Conservation (phyloP, 1,139 yeast species). For the Eremothecium cymbalariae region DNA sequence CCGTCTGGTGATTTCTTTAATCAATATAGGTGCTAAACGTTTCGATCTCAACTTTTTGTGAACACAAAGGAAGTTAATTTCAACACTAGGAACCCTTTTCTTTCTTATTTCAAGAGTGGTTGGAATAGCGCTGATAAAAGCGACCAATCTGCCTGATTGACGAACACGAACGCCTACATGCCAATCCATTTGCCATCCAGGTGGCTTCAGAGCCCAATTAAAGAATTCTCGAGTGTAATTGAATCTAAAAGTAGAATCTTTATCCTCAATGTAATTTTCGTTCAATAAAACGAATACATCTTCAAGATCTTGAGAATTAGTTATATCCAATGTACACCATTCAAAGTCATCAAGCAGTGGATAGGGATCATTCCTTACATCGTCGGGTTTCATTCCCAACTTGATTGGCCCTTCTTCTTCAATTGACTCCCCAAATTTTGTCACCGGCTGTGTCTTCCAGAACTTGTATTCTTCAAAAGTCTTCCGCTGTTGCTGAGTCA, state of each 20-base stretch:
- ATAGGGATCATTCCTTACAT: slow-evolving; percentile 61
- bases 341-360: slow-evolving; percentile 73
- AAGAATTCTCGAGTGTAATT: slow-evolving; percentile 78
- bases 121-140: slow-evolving; percentile 89
- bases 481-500: slow-evolving; percentile 51
- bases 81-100: slow-evolving; percentile 57
- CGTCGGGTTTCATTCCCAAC: slow-evolving; percentile 51
- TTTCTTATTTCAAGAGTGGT: slow-evolving; percentile 57
- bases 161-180: slow-evolving; percentile 88
- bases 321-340: slow-evolving; percentile 77
- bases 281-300: slow-evolving; percentile 73
- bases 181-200: slow-evolving; percentile 89
- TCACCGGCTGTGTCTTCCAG: slow-evolving; percentile 98
- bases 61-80: slow-evolving; percentile 86
- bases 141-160: slow-evolving; percentile 68
- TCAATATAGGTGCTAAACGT: slow-evolving; percentile 86
- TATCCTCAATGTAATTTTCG: slow-evolving; percentile 91
- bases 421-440: slow-evolving; percentile 60
- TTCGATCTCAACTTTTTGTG: slow-evolving; percentile 92
- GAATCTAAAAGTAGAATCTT: slow-evolving; percentile 85
- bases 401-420: slow-evolving; percentile 81
- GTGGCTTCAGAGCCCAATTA: slow-evolving; percentile 90
- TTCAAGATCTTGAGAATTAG: slow-evolving; percentile 31
- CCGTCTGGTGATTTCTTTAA: slow-evolving; percentile 89
- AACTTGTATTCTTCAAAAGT: slow-evolving; percentile 88